A percentile compares a stretch with the other conserved stretches of the same genome.
Conservation (phyloP, 1,139 yeast species). For the Blastobotrys elegans region DNA sequence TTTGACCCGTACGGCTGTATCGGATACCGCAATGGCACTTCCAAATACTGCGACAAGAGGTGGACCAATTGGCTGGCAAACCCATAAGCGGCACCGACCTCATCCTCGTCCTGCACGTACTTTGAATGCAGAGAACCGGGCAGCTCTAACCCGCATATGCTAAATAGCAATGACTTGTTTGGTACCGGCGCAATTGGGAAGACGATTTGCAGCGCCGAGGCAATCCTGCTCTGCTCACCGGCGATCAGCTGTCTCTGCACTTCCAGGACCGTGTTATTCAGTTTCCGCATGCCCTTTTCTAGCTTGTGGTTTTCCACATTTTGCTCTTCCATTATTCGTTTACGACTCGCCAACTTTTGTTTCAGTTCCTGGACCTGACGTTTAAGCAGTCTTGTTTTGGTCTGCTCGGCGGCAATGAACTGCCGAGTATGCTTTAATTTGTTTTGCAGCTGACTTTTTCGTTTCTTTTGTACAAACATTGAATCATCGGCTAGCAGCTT, state of each 20-base stretch:
- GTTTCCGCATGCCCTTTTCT: neutral
- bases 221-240: slow-evolving; percentile 27
- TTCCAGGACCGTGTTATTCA: neutral
- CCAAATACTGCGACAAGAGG: slow-evolving; percentile 41
- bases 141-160: slow-evolving; percentile 34
- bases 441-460: slow-evolving; percentile 12
- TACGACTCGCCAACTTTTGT: slow-evolving; percentile 2
- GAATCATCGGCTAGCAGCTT: neutral
- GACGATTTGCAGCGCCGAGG: slow-evolving; percentile 21
- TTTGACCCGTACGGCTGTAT: slow-evolving; percentile 47
- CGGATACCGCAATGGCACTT: slow-evolving; percentile 48
- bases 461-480: slow-evolving; percentile 12
- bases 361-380: slow-evolving; percentile 14
- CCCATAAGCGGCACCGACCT: slow-evolving; percentile 48
- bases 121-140: slow-evolving; percentile 19
- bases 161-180: slow-evolving; percentile 31
- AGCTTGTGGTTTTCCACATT: neutral
- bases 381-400: slow-evolving; percentile 9
- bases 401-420: slow-evolving; percentile 13
- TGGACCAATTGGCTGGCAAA: slow-evolving; percentile 43
- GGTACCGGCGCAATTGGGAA: slow-evolving; percentile 36
- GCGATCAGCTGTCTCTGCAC: slow-evolving; percentile 14
- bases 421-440: slow-evolving; percentile 14
- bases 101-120: slow-evolving; percentile 31
- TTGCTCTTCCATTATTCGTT: slow-evolving; percentile 10